Evolutionary conservation across 163 green algal species (phyloP).

Genomic region (Scenedesmus sp.): DNA sequence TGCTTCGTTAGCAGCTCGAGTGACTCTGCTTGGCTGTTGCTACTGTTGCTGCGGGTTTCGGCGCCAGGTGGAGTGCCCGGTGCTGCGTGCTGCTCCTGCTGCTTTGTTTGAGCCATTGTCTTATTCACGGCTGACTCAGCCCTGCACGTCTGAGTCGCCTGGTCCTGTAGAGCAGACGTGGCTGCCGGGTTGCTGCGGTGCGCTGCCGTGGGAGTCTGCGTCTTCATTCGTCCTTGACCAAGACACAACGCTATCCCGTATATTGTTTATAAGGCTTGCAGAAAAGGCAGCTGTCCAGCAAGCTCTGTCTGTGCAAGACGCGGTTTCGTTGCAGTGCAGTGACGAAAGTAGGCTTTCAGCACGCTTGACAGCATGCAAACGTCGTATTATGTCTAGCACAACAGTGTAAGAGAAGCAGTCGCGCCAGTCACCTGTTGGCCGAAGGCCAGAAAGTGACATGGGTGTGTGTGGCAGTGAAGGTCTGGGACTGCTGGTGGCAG

Average conservation of each 20-base stretch:
- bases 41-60: background rate
- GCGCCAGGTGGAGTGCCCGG: slow-evolving; percentile 1
- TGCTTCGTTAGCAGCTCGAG: background rate
- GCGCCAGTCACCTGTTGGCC: background rate
- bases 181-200: background rate
- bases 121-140: background rate
- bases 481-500: background rate
- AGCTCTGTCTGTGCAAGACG: background rate
- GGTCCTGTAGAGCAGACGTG: background rate
- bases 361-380: background rate
- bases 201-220: background rate
- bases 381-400: background rate
- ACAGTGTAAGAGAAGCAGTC: background rate
- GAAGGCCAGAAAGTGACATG: background rate
- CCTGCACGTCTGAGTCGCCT: background rate
- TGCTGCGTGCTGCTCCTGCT: background rate
- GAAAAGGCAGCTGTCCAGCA: background rate
- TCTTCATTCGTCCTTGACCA: background rate
- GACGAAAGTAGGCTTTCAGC: background rate
- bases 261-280: background rate
- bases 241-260: background rate
- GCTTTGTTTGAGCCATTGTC: background rate
- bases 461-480: background rate
- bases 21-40: background rate
- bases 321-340: background rate